These are phyloP conservation scores for Melocanna baccifera DNA, from an alignment of 176 grass and related monocot species.

Conservation along the genomic window DNA sequence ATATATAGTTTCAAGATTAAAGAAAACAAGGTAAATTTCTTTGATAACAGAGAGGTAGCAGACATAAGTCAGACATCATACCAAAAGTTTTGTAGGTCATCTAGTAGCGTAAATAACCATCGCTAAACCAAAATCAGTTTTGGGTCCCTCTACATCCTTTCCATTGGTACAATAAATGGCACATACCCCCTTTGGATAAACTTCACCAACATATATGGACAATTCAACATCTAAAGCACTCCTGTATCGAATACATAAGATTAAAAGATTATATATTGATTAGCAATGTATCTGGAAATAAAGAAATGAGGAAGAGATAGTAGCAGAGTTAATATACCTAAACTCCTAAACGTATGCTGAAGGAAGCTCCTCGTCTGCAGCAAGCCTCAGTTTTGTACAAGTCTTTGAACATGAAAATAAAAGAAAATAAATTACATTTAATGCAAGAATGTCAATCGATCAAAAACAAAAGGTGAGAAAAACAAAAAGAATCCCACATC, in stretches of 20 bases:
- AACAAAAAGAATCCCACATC: neutral
- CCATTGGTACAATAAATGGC: constrained; percentile 78
- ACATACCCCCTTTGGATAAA: constrained; percentile 86
- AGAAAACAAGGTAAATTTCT: constrained; percentile 11
- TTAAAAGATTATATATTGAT: too few relatives aligned
- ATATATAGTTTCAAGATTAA: neutral
- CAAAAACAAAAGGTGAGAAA: too few relatives aligned
- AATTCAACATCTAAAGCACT: constrained; percentile 73
- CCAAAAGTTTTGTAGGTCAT: constrained; percentile 92
- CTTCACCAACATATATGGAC: constrained; percentile 74
- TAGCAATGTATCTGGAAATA: too few relatives aligned
- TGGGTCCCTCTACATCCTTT: constrained; percentile 79
- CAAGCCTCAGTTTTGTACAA: too few relatives aligned
- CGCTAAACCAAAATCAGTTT: constrained; percentile 76
- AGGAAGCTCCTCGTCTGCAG: too few relatives aligned
- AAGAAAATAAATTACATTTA: too few relatives aligned
- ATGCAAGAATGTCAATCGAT: too few relatives aligned
- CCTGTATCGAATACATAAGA: constrained; percentile 45
- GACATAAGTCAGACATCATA: constrained; percentile 29
- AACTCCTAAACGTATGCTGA: too few relatives aligned
- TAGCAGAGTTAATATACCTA: too few relatives aligned
- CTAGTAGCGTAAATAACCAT: constrained; percentile 77
- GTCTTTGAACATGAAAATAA: too few relatives aligned
- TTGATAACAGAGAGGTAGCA: neutral
- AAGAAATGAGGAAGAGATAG: too few relatives aligned